Base-by-base conservation (phyloP, 306 rosid species). In the Vigna angularis region DNA sequence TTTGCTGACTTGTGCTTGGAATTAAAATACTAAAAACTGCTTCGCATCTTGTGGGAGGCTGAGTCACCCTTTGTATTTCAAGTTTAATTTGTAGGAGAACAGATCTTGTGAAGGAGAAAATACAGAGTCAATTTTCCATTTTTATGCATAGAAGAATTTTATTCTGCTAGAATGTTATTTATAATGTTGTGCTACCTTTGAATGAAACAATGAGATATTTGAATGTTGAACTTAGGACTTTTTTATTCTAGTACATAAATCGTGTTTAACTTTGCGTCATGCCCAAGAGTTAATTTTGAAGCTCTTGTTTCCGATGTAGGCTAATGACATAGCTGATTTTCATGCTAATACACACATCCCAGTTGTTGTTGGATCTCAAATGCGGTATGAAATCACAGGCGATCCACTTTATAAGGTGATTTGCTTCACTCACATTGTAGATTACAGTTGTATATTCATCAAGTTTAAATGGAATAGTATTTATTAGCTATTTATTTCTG, bases 281-380 rank as follows among this genome's bases (percentile, higher is more conserved):
- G 47, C 15, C 42, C 66, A 61, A 32, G 28, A 11, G 11, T 58
- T 47, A 11, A 12, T 72, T 36, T 56, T 73, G 9, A 73, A 73
- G 49, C 40, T 66, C 67, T 65, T 55, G 51, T 12, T 72, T 65
- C 47, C 52, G 66, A 65, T 83, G 80, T 59, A 94, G 98, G 94
- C 94, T 32, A 88, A 89, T 51, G 96, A 90, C 79, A 84, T 94
- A 81, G 24, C 96, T 58, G 85, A 86, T 75, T 82, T 87, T 79
- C 98, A 94, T 71, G 74, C 94, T 66, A 94, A 94, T 83, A 91
- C 98, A 10, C 98, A 94, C 83, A 88, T 94, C n/a, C 98, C 98
- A 71, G 2, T 94, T 74, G 94, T 94, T 68, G 44, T 94, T 77
- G 98, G 98, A 79, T 48, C 96, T 86, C 98, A 94, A 88, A 72